phyloP scores from a whole-genome alignment of 1,139 yeast genomes.

The Candida sp. region DNA sequence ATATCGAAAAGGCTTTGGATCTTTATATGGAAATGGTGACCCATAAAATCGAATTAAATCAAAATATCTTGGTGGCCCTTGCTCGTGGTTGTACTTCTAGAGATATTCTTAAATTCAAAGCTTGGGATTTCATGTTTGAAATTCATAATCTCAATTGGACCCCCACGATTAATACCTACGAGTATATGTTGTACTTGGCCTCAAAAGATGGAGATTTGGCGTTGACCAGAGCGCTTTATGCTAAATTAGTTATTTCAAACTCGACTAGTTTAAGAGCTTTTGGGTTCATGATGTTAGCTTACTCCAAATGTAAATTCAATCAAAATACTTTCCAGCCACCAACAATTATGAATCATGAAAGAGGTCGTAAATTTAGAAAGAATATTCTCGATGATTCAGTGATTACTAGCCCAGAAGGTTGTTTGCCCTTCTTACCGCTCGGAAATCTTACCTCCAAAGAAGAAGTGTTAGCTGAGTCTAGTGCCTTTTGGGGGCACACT shows the following conservation, averaged over 20 bases:
- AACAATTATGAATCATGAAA: conserved; percentile 35
- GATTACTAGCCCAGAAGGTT: conserved; percentile 19
- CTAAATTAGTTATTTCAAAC: conserved; percentile 45
- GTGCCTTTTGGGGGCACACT: conserved; percentile 69
- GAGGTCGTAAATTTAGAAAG: conserved; percentile 45
- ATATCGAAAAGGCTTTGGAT: conserved; percentile 73
- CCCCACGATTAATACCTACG: conserved; percentile 51
- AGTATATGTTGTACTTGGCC: conserved; percentile 69
- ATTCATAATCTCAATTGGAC: conserved; percentile 52
- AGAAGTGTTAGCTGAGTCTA: conserved; percentile 68
- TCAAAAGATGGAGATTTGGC: conserved; percentile 78
- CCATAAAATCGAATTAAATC: conserved; percentile 25
- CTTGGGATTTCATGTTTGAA: conserved; percentile 80
- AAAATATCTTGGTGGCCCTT: conserved; percentile 55
- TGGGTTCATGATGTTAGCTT: conserved; percentile 54
- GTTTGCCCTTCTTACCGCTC: conserved; percentile 70
- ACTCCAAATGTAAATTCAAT: conserved; percentile 33
- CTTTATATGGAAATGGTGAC: conserved; percentile 67
- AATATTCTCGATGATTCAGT: conserved; percentile 34
- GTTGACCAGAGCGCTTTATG: conserved; percentile 69
- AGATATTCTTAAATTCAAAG: conserved; percentile 43
- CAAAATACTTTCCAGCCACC: conserved; percentile 25
- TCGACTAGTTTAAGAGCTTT: conserved; percentile 42
- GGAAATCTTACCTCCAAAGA: conserved; percentile 31
- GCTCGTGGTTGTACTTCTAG: conserved; percentile 73